Conservation (phyloP, 2,329 filamentous ascomycete species). For the Leptographium wingfieldii region DNA sequence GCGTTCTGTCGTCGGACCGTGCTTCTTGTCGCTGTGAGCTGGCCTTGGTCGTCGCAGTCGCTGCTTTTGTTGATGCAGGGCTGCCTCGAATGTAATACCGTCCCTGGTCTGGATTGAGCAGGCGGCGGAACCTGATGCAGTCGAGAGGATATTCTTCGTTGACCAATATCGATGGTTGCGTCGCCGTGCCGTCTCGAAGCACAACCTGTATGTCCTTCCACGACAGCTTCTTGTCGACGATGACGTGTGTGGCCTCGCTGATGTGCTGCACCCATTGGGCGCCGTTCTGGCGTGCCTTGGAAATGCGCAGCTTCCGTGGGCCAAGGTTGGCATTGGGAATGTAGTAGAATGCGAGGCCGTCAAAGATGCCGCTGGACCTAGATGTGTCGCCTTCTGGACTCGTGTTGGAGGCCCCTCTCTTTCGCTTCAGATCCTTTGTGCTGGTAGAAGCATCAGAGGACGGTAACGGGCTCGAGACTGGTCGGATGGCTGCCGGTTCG, state of each 20-base stretch:
- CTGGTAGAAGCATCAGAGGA: not conserved
- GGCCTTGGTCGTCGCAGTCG: not conserved
- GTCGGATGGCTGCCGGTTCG: not conserved
- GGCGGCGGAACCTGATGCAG: constrained; percentile 44
- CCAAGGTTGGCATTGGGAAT: constrained; percentile 69
- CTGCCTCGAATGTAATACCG: constrained; percentile 48
- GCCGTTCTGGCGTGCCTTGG: constrained; percentile 62
- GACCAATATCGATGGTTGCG: constrained; percentile 35
- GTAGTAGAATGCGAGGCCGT: constrained; percentile 55
- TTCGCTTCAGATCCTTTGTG: not conserved
- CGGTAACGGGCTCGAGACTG: not conserved
- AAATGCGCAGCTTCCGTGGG: constrained; percentile 57
- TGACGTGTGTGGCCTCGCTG: constrained; percentile 56
- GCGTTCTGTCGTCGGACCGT: not conserved
- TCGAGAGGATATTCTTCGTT: constrained; percentile 58
- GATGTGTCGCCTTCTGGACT: not conserved
- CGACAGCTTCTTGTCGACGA: constrained; percentile 58
- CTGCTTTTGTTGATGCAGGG: constrained; percentile 14
- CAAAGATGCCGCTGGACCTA: constrained; percentile 42
- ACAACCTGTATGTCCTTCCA: constrained; percentile 51
- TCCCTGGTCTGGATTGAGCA: constrained; percentile 45
- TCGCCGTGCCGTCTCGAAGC: constrained; percentile 25
- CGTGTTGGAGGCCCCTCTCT: not conserved
- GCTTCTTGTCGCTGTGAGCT: not conserved
- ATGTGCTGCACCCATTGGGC: constrained; percentile 55